Evolutionary conservation across 352 stramenopile genomes (phyloP), one percentile per base, ranked within the genome.

Genomic region (Achlya hypogyna): DNA sequence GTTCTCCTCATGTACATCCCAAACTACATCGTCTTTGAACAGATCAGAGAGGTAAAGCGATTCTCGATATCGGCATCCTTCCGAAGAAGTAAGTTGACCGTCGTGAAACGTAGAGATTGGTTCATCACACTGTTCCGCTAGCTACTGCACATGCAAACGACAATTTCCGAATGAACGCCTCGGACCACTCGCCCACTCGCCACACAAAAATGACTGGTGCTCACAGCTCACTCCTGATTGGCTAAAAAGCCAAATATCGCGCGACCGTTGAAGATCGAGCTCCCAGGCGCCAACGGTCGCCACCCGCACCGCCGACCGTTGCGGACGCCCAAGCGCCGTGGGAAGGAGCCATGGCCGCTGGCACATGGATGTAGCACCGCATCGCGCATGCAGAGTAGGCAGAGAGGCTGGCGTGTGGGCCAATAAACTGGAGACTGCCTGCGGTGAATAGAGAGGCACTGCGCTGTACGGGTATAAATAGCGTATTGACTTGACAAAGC

Each of bases 61-160:
- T 65, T 69, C 82, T 90, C 82, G 81, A 91, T 93, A 70, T 91
- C 84, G 89, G 75, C 84, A 93, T 71, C 66, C 82, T 75, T 47
- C 73, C 70, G 49, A 70, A 63, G 71, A 75, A 72, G 82, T 93
- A 82, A 93, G 84, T 91, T 87, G 84, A 93, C 84, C 84, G 84
- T 93, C 84, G 82, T 93, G 84, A 93, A 86, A 89, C 84, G 74
- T 91, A 78, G 82, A 91, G 83, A 88, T 86, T 84, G 82, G 68
- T 75, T 75, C 75, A 79, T 93, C 84, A 93, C 91, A 78, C 87
- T 88, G 74, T 82, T 93, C 77, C 81, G 28, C 47, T 66, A 23
- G 22, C 29, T 66, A 22, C 60, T 67, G 5, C 5, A 23, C 59
- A 14, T n/a, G n/a, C n/a, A 18, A 9, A 3, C 4, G 38, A 12